Conservation (phyloP, 2,329 filamentous ascomycete species). For the Calonectria leucothoes region DNA sequence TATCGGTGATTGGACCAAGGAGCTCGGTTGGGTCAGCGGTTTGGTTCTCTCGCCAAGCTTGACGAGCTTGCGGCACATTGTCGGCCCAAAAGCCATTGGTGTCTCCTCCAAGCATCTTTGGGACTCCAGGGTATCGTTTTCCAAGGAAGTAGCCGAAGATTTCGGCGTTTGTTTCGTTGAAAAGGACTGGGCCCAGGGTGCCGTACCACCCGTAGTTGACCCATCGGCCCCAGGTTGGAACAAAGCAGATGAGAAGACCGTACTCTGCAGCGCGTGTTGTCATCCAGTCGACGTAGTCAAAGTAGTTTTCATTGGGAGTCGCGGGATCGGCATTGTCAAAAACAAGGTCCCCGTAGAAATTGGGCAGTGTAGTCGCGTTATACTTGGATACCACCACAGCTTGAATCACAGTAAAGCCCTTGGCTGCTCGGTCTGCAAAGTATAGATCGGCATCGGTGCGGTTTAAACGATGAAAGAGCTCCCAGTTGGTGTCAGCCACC, state of each 20-base stretch:
- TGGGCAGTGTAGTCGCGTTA: background rate
- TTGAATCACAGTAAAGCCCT: background rate
- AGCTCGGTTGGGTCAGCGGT: background rate
- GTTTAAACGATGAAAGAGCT: background rate
- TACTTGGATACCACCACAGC: background rate
- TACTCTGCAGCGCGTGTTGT: background rate
- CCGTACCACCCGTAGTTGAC: background rate
- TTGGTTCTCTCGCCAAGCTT: background rate
- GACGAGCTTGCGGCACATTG: background rate
- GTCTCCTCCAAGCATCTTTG: background rate
- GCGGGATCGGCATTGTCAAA: background rate
- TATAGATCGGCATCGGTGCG: background rate
- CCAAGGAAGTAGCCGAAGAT: background rate
- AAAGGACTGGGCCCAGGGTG: background rate
- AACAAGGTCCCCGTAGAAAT: background rate
- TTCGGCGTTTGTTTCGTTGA: background rate
- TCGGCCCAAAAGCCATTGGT: background rate
- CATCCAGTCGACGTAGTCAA: background rate
- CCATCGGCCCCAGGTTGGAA: background rate
- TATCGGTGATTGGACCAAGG: background rate
- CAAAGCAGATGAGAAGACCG: conserved; percentile 1
- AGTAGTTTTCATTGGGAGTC: background rate
- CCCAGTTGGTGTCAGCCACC: background rate
- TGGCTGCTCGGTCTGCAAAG: background rate
- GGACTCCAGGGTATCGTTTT: background rate